Evolutionary conservation across 352 stramenopile genomes (phyloP).

Genomic region (Pythium aphanidermatum): DNA sequence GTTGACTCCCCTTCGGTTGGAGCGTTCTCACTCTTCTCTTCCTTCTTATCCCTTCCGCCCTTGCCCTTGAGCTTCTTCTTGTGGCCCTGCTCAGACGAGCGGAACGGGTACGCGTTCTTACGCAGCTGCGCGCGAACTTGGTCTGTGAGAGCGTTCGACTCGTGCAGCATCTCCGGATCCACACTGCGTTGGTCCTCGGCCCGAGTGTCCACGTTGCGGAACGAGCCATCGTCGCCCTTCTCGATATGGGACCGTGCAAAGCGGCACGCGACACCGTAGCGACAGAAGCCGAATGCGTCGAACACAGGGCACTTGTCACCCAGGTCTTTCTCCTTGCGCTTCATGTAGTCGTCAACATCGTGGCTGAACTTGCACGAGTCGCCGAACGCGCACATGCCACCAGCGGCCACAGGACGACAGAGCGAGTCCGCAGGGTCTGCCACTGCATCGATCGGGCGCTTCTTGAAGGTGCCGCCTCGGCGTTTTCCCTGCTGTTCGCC

Average conservation of each 20-base stretch:
- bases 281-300: constrained; percentile 80
- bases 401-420: constrained; percentile 59
- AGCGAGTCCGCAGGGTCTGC: constrained; percentile 59
- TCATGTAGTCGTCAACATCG: constrained; percentile 79
- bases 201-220: constrained; percentile 35
- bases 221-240: constrained; percentile 23
- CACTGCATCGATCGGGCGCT: constrained; percentile 61
- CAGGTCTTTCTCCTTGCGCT: constrained; percentile 80
- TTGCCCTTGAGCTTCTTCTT: constrained; percentile 52
- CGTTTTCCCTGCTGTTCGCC: constrained; percentile 19
- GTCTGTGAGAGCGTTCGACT: constrained; percentile 86
- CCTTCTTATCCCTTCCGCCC: constrained; percentile 25
- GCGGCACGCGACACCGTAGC: constrained; percentile 90
- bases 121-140: constrained; percentile 77
- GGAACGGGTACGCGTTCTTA: constrained; percentile 93
- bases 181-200: constrained; percentile 24
- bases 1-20: too few relatives aligned
- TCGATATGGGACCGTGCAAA: constrained; percentile 78
- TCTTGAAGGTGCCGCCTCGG: constrained; percentile 74
- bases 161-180: constrained; percentile 29
- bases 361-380: constrained; percentile 86
- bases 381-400: constrained; percentile 57
- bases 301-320: constrained; percentile 76
- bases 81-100: constrained; percentile 65
- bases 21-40: constrained; percentile 25